A percentile compares a stretch with the other conserved stretches of the same genome.
Evolutionary conservation across 805 yeast genomes (phyloP).

Genomic region (Zygosaccharomyces bailii): DNA sequence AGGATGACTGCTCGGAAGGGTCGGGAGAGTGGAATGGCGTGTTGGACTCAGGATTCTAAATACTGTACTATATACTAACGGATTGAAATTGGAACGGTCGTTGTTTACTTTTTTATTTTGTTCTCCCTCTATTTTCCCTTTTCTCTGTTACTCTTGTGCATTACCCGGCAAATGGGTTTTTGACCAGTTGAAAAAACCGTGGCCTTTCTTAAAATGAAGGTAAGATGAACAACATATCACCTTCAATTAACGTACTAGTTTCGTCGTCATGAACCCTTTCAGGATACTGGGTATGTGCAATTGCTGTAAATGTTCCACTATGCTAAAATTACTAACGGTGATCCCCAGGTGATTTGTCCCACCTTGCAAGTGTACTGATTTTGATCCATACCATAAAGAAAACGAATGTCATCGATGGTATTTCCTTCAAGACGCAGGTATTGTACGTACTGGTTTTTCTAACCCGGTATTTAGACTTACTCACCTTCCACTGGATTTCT

Average conservation of each 20-base stretch:
- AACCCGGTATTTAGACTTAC: conserved; percentile 66
- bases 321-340: neutral
- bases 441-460: conserved; percentile 71
- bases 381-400: conserved; percentile 65
- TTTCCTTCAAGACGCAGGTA: conserved; percentile 84
- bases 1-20: neutral
- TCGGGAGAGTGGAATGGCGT: neutral
- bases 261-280: conserved; percentile 14
- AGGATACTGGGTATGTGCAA: conserved; percentile 10
- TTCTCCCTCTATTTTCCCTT: neutral
- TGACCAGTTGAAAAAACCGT: neutral
- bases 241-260: neutral
- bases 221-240: neutral
- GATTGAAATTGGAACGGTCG: no score
- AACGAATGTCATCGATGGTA: conserved; percentile 70
- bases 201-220: neutral
- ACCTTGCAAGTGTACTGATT: conserved; percentile 72
- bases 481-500: conserved; percentile 49
- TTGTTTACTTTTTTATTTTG: neutral
- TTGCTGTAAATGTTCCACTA: neutral
- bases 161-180: neutral
- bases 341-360: conserved; percentile 62
- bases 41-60: neutral
- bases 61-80: no score
- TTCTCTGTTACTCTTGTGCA: no score